Base-by-base conservation (phyloP, 192 early-diverging fungal species). In the Coemansia sp. region DNA sequence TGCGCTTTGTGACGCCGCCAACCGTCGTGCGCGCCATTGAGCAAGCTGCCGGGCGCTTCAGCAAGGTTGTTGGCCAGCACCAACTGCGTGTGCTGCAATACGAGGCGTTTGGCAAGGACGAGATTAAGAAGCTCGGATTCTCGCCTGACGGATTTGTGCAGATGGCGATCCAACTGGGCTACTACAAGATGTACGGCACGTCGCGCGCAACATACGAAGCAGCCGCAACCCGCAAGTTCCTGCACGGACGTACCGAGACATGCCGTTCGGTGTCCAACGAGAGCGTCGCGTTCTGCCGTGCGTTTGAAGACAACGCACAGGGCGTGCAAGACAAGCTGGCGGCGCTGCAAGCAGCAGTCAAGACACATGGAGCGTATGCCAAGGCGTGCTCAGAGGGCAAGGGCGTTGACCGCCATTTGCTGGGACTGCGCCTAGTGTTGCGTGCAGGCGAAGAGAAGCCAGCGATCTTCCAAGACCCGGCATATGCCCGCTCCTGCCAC, bases 81-180 rank as follows among this genome's bases (percentile, higher is more conserved):
- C 91, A 94, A 53, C 73, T 97, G 38, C 74, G 83, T 22, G 91
- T 95, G 39, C 87, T 91, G 61, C 88, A 89, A 39, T 99, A 91
- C 71, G 75, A 87, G 31, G 91, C 88, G 21, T 96, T 93, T 80
- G 97, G 97, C 67, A 99, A 99, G 87, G 89, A 93, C 67, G 63
- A 86, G 69, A 96, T 97, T 85, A 99, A 99, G 82, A 77, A 77
- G 64, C 89, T 91, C 59, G 86, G 86, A 54, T 86, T 80, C 60
- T 92, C 90, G 19, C 91, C 91, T 9, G 91, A 94, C 64, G 89
- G 88, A 31, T 94, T 84, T 67, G 86, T 86, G 27, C 91, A 92
- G 68, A 94, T 99, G 94, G 88, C 91, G 48, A 94, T 97, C 64
- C 97, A 99, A 83, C 85, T 97, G 27, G 97, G 93, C 10, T 97